Percentiles rank a stretch among this genome's conserved stretches.
These are phyloP conservation scores for Jaltomata sinuosa DNA, from an alignment of 257 asterid species.

Conservation along the genomic window DNA sequence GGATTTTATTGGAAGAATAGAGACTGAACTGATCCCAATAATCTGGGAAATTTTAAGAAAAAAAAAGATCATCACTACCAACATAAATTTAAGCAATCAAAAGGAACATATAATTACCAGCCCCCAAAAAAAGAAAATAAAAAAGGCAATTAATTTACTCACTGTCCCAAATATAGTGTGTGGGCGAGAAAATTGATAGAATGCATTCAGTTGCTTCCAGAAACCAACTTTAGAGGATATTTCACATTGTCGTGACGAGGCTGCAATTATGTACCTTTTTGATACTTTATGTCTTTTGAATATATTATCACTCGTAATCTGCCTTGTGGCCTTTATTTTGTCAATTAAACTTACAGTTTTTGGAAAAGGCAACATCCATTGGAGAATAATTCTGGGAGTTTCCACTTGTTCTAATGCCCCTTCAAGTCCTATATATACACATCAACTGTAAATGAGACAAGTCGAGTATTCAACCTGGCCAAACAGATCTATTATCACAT, in stretches of 20 bases:
- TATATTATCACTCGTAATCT: background rate
- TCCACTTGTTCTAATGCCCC: too few species aligned
- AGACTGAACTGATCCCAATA: constrained; percentile 9
- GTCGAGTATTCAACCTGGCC: background rate
- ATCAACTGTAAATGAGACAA: background rate
- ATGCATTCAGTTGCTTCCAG: background rate
- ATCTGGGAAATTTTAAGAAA: background rate
- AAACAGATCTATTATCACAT: background rate
- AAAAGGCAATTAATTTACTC: background rate
- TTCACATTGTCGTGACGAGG: background rate
- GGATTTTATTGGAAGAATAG: constrained; percentile 7
- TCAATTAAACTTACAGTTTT: background rate
- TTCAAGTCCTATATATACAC: background rate
- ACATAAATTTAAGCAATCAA: too few species aligned
- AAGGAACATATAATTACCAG: too few species aligned
- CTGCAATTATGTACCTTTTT: background rate
- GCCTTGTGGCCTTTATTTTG: too few species aligned
- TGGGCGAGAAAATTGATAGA: constrained; percentile 9
- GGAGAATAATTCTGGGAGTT: background rate
- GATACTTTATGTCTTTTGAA: background rate
- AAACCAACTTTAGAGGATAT: background rate
- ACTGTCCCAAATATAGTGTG: constrained; percentile 12
- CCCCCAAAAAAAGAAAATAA: background rate
- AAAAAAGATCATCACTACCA: background rate
- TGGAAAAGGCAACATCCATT: background rate